Conservation (phyloP, 768 basidiomycete species). For the Amanita polypyramis region DNA sequence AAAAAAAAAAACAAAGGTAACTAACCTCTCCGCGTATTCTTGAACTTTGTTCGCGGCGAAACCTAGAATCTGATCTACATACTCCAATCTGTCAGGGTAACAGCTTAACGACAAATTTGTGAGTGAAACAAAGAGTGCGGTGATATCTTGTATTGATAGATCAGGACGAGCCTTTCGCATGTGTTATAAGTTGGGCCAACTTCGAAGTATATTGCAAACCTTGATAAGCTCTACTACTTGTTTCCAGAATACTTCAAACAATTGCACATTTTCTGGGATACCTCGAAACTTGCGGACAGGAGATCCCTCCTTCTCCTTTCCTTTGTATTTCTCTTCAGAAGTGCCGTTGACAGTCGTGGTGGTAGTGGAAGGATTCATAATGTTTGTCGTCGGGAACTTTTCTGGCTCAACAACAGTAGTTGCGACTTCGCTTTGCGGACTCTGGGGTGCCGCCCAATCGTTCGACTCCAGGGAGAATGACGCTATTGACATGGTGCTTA, state of each 20-base stretch:
- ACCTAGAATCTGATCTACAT: slow-evolving; percentile 90
- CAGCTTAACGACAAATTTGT: slow-evolving; percentile 93
- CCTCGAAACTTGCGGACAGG: slow-evolving; percentile 83
- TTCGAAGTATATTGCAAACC: slow-evolving; percentile 28
- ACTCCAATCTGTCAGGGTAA: slow-evolving; percentile 94
- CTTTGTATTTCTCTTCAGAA: slow-evolving; percentile 29
- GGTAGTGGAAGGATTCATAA: not conserved
- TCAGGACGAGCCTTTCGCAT: slow-evolving; percentile 81
- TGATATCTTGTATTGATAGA: slow-evolving; percentile 94
- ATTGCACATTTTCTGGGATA: slow-evolving; percentile 85
- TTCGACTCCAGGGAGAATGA: slow-evolving; percentile 28
- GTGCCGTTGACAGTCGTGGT: slow-evolving; percentile 12
- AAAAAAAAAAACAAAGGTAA: too few relatives aligned
- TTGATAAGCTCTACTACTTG: slow-evolving; percentile 98
- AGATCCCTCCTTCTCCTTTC: slow-evolving; percentile 48
- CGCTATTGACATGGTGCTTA: slow-evolving; percentile 21
- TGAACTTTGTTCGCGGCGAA: slow-evolving; percentile 83
- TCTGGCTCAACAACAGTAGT: slow-evolving; percentile 19
- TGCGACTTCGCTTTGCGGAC: slow-evolving; percentile 24
- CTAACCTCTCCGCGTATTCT: slow-evolving; percentile 73
- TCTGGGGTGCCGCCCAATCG: slow-evolving; percentile 32
- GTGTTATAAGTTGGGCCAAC: not conserved
- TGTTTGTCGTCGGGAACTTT: slow-evolving; percentile 14
- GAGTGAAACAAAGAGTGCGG: slow-evolving; percentile 89
- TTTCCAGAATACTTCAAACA: slow-evolving; percentile 99